These are phyloP conservation scores for Galeopsis tetrahit DNA, from an alignment of 257 asterid species.

Conservation along the genomic window DNA sequence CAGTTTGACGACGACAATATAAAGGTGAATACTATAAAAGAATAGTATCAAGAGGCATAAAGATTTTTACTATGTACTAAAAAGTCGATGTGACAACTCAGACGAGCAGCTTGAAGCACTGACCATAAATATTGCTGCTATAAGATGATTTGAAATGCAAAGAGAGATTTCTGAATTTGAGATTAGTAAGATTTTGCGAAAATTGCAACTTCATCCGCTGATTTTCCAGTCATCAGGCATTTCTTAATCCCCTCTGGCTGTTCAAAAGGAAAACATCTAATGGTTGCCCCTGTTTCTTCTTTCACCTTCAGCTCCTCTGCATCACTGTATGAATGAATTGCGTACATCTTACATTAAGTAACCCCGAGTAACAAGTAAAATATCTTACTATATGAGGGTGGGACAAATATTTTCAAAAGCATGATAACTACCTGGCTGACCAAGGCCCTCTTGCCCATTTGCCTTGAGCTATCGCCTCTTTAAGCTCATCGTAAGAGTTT, in stretches of 20 bases:
- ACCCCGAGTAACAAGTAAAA: background rate
- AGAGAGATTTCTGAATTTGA: background rate
- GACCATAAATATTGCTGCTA: background rate
- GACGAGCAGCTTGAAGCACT: slow-evolving; percentile 16
- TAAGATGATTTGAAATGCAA: background rate
- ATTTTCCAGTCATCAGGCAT: slow-evolving; percentile 88
- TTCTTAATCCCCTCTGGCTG: slow-evolving; percentile 76
- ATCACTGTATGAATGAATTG: slow-evolving; percentile 53
- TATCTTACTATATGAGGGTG: background rate
- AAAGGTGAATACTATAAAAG: background rate
- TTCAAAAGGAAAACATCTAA: slow-evolving; percentile 93
- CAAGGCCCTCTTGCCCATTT: slow-evolving; percentile 99
- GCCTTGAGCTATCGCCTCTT: slow-evolving; percentile 88
- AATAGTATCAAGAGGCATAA: background rate
- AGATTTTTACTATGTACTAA: slow-evolving; percentile 9
- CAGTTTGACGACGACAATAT: background rate
- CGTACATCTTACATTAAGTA: background rate
- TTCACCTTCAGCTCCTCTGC: slow-evolving; percentile 80
- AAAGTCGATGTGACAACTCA: background rate
- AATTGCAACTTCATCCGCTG: slow-evolving; percentile 92
- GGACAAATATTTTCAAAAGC: slow-evolving; percentile 10
- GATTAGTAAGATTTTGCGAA: slow-evolving; percentile 89
- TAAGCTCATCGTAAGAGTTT: slow-evolving; percentile 78
- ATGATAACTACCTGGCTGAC: slow-evolving; percentile 78
- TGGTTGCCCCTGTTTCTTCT: slow-evolving; percentile 97